Conservation (phyloP, 140 eudicot genomes). For the Oenanthe javanica region DNA sequence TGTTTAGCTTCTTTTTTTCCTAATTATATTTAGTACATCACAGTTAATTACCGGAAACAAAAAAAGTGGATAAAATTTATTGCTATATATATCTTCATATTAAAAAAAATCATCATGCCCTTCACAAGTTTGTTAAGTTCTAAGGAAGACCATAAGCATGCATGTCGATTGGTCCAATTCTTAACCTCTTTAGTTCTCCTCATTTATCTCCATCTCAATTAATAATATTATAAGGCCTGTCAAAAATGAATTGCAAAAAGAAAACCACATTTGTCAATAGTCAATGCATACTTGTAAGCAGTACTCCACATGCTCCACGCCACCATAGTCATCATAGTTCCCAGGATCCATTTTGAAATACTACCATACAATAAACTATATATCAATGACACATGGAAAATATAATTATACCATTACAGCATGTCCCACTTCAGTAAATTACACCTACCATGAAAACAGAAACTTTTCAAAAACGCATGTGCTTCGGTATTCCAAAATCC, state of each 20-base stretch:
- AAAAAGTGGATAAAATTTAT: not conserved
- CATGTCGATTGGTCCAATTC: not conserved
- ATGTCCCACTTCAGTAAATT: not conserved
- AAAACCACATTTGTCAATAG: not conserved
- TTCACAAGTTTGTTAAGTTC: not conserved
- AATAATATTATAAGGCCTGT: not conserved
- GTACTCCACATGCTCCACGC: conserved; percentile 36
- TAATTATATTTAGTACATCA: not conserved
- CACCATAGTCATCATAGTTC: conserved; percentile 34
- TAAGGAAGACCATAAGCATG: not conserved
- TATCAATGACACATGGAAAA: not conserved
- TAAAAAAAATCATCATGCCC: not conserved
- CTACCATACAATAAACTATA: conserved; percentile 13
- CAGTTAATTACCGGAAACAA: not conserved
- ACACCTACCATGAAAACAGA: not conserved
- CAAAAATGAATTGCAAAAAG: not conserved
- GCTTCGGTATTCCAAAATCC: not conserved
- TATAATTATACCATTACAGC: not conserved
- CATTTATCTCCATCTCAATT: not conserved
- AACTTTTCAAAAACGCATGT: not conserved
- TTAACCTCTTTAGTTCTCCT: not conserved
- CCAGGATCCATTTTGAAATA: conserved; percentile 41
- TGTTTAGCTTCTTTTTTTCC: not conserved
- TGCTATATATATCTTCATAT: not conserved
- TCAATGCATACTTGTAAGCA: conserved; percentile 41